A percentile compares a stretch with the other conserved stretches of the same genome.
These are phyloP conservation scores for Blastobotrys robertii DNA, from an alignment of 805 yeast genomes.

Conservation along the genomic window DNA sequence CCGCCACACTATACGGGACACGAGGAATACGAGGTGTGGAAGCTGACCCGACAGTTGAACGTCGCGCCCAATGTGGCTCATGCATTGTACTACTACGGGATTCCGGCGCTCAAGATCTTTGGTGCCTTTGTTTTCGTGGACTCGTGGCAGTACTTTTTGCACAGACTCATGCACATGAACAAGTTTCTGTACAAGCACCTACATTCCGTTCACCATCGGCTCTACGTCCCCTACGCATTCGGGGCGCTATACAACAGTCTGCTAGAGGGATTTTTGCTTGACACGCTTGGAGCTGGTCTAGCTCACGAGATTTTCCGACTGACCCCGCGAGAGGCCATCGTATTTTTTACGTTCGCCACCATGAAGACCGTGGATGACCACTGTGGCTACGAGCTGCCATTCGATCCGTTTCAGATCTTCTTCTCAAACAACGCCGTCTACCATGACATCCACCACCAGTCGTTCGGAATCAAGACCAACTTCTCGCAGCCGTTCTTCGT, in stretches of 20 bases:
- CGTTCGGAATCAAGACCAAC: conserved; percentile 87
- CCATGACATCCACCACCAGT: conserved; percentile 97
- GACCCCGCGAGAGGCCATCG: conserved; percentile 64
- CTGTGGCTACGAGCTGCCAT: conserved; percentile 94
- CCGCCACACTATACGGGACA: conserved; percentile 36
- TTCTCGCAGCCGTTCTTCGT: conserved; percentile 94
- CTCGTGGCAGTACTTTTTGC: conserved; percentile 92
- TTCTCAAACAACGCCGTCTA: conserved; percentile 95
- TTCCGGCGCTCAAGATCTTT: conserved; percentile 46
- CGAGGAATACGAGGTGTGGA: conserved; percentile 41
- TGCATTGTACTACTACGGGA: conserved; percentile 50
- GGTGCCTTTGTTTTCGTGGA: conserved; percentile 71
- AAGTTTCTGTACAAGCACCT: conserved; percentile 64
- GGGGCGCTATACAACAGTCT: conserved; percentile 96
- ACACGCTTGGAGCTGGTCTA: conserved; percentile 85
- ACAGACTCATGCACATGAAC: conserved; percentile 80
- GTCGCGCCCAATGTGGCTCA: conserved; percentile 31
- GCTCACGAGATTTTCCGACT: conserved; percentile 56
- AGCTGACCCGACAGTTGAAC: conserved; percentile 30
- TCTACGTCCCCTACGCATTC: conserved; percentile 92
- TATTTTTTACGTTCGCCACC: conserved; percentile 79
- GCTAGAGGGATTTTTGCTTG: conserved; percentile 85
- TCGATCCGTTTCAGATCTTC: conserved; percentile 76
- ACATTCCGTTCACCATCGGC: conserved; percentile 90
- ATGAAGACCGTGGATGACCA: conserved; percentile 97